Evolutionary conservation across 2,329 filamentous ascomycete species (phyloP).

Genomic region (Clarireedia monteithiana): DNA sequence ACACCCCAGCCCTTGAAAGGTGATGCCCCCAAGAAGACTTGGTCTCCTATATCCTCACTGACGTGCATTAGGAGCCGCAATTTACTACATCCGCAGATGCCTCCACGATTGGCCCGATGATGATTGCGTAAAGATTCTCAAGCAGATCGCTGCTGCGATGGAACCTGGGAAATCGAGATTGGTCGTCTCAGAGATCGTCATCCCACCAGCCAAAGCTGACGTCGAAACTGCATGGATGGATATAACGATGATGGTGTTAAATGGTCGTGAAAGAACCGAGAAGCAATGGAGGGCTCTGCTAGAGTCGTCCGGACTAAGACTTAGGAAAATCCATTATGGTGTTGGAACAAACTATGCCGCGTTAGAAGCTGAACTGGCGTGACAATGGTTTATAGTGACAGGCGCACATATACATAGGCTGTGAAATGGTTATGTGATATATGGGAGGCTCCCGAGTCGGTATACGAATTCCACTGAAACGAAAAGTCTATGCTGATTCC

Average conservation of each 20-base stretch:
- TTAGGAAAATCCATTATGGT: slow-evolving; percentile 2
- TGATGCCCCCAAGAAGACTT: background rate
- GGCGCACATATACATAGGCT: background rate
- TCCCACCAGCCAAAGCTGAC: slow-evolving; percentile 30
- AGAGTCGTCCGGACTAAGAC: background rate
- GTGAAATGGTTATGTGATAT: background rate
- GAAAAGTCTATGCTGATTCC: slow-evolving; percentile 16
- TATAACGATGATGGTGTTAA: slow-evolving; percentile 32
- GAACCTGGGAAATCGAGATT: slow-evolving; percentile 16
- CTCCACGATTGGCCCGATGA: slow-evolving; percentile 35
- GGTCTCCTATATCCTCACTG: background rate
- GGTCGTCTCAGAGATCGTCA: slow-evolving; percentile 37
- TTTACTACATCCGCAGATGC: slow-evolving; percentile 34
- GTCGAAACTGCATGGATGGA: slow-evolving; percentile 30
- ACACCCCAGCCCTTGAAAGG: slow-evolving; percentile 25
- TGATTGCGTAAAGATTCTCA: slow-evolving; percentile 13
- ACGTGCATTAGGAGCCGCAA: slow-evolving; percentile 7
- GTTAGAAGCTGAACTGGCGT: slow-evolving; percentile 1
- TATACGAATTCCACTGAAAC: background rate
- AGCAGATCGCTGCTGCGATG: slow-evolving; percentile 5
- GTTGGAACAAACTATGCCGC: slow-evolving; percentile 5
- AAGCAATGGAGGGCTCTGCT: slow-evolving; percentile 5
- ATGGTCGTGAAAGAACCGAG: slow-evolving; percentile 30
- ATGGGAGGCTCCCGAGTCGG: background rate
- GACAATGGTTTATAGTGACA: background rate